A percentile compares a stretch with the other conserved stretches of the same genome.
Conservation (phyloP, 176 grass and related monocot species). For the Triticum timopheevii region DNA sequence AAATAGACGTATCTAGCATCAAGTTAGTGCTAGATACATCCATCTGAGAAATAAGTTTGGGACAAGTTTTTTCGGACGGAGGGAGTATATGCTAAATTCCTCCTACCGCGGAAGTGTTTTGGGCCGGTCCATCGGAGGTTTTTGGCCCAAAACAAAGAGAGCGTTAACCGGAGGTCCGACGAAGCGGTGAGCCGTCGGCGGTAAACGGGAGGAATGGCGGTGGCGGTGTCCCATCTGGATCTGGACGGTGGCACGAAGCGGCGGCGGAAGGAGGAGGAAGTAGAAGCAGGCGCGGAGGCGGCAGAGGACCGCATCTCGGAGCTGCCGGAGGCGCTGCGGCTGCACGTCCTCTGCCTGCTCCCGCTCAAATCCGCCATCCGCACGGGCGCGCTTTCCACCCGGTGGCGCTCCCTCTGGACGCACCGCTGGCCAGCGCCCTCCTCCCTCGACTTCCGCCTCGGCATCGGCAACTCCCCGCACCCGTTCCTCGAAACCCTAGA, state of each 20-base stretch:
- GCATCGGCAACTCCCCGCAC: background rate
- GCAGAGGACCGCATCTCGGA: background rate
- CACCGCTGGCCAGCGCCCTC: constrained; percentile 18
- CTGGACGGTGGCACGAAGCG: background rate
- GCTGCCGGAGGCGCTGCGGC: background rate
- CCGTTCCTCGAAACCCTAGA: background rate
- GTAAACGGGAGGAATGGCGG: background rate
- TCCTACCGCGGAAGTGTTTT: too few species aligned
- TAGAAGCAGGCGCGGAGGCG: background rate
- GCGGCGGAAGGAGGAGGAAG: background rate
- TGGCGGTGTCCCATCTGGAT: background rate
- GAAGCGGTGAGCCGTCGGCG: background rate
- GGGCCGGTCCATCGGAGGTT: too few species aligned
- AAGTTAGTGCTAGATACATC: too few species aligned
- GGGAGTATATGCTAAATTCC: too few species aligned
- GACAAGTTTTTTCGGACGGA: too few species aligned
- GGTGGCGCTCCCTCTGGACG: constrained; percentile 12
- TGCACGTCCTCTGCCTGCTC: background rate
- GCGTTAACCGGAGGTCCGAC: background rate
- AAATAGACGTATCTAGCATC: too few species aligned
- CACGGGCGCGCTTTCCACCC: constrained; percentile 9
- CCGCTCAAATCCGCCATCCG: constrained; percentile 16
- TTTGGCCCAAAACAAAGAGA: too few species aligned
- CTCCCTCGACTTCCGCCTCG: constrained; percentile 6
- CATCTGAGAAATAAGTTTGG: too few species aligned